Base-by-base conservation (phyloP, 352 stramenopile genomes). In the Pythium dissotocum region DNA sequence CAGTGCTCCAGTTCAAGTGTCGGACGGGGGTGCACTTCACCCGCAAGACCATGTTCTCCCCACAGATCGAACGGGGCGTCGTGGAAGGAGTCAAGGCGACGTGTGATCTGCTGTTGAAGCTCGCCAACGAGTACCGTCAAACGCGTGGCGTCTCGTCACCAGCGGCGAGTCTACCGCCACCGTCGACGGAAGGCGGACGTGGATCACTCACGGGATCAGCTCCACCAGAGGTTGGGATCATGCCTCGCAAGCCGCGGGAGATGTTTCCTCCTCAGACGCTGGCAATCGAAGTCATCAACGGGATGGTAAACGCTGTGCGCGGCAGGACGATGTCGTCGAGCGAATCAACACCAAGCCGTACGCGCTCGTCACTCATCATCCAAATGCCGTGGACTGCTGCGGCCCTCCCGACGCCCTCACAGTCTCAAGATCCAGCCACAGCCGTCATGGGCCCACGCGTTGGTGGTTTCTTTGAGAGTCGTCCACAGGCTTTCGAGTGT, bases 241-340 rank as follows among this genome's bases (percentile, higher is more conserved):
- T 24, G 21, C 30, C 32, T 4, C 36, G 40, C 13, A 21, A 44
- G 14, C 53, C 36, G 7, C 54, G 54, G 2, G 66, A 72, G 4
- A 57, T 58, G 35, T 67, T 75, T 28, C 63, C 67, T 1, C 74
- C 77, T 0, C 73, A 79, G 52, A 71, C 73, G 33, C 75, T 90
- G n/a, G 73, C 82, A 2, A 70, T 90, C 14, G 82, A 90, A 65
- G 63, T 84, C 4, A 71, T 85, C 46, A 83, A 85, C 52, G 78
- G 75, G 13, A 72, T 90, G 42, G 77, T 88, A 48, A 59, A 60
- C 18, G 68, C 58, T 5, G 77, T 89, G 36, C 53, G 64, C 4
- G 72, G 79, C 12, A 66, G 38, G 38, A 71, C 2, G 61, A 77
- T 33, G 65, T 67, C 6, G 35, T 77, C 5, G 67, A 44, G 72